Evolutionary conservation across 1,284 basidiomycete species (phyloP), one percentile per base, ranked within the genome.

Genomic region (Ceratobasidium theobromae): DNA sequence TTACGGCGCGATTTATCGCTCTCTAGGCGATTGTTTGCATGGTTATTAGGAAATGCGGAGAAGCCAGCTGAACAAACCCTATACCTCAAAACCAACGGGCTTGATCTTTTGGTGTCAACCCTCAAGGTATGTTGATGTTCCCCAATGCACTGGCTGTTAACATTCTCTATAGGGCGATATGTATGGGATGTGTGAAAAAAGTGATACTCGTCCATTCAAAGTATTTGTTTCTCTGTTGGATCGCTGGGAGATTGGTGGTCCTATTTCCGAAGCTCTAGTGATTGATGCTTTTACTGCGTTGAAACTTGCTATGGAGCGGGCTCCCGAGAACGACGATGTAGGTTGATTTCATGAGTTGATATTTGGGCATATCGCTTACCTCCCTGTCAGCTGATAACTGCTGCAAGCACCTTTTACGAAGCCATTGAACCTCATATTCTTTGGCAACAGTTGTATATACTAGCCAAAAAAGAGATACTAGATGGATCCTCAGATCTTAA

Each of bases 151-250:
- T 69, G 16, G 67, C 27, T 43, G 52, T 51, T 3, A 25, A 41
- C 64, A 30, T 65, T 43, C 66, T 35, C 68, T 51, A 66, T 38
- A 89, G 86, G 80, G 82, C 35, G 90, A 93, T 69, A 93, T 93
- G 89, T 84, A 69, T 77, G 82, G 27, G 84, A 85, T 0, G 85
- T 85, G 0, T 79, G 82, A 51, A 88, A 93, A 67, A 86, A 80
- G 86, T 0, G 88, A 90, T 69, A 86, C 89, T 0, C 84, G 90
- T 16, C 93, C 97, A 0, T 98, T 94, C 82, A 95, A 95, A 76
- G 91, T 98, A 51, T 96, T 98, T 75, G 87, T 98, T 28, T 95
- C 95, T 0, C 76, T 99, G 16, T 79, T 98, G 69, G 97, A 99
- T 77, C 97, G 97, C 75, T 98, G 93, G 91, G 95, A 98, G 76